phyloP scores from a whole-genome alignment of 1,139 yeast genomes.

The Blastobotrys persicus region DNA sequence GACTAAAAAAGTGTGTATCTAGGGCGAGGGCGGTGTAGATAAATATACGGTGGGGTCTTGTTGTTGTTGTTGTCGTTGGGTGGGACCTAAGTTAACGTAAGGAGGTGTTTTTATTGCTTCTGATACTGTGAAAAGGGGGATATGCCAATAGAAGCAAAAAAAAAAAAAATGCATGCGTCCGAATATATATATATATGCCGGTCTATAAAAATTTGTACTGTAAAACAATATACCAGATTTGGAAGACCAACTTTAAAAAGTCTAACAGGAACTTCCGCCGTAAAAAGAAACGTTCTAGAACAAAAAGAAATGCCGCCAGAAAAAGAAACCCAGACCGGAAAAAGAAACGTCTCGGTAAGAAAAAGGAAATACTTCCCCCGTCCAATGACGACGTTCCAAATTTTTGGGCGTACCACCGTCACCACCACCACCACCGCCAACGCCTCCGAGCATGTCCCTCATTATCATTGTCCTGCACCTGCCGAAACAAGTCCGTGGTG shows the following conservation, averaged over 20 bases:
- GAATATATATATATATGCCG: background rate
- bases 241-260: background rate
- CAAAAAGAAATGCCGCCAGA: background rate
- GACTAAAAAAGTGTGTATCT: background rate
- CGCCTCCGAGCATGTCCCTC: too few relatives aligned
- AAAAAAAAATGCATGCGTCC: slow-evolving; percentile 2
- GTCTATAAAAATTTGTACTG: slow-evolving; percentile 1
- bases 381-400: background rate
- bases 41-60: background rate
- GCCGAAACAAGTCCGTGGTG: too few relatives aligned
- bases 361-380: background rate
- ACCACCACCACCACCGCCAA: background rate
- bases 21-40: background rate
- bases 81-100: too few relatives aligned
- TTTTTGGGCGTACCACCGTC: too few relatives aligned
- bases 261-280: background rate
- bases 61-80: too few relatives aligned
- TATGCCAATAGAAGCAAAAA: background rate
- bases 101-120: too few relatives aligned
- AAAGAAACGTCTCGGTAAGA: background rate
- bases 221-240: slow-evolving; percentile 1
- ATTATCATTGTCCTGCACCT: too few relatives aligned
- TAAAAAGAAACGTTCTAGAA: background rate
- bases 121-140: slow-evolving; percentile 4
- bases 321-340: background rate